Base-by-base conservation (phyloP, 495 filamentous ascomycete genomes). In the Penicillium argentinense region DNA sequence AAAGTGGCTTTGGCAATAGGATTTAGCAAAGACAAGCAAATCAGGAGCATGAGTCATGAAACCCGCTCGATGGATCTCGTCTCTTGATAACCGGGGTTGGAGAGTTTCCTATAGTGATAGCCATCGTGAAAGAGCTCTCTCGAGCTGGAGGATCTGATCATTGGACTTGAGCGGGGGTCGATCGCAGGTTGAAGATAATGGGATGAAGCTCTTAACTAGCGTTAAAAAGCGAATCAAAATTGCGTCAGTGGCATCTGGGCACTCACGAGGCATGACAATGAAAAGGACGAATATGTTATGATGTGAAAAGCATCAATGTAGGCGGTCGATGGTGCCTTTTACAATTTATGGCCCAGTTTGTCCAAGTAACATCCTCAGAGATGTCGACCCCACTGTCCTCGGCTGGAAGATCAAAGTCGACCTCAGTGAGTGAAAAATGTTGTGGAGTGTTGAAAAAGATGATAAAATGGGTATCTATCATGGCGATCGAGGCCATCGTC, bases 371-470 rank as follows among this genome's bases (percentile, higher is more conserved):
- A 13, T 7, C 4, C 23, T 56, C 53, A 3, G 42, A 24, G 23
- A 56, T 40, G 16, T 51, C 53, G 7, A 56, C 42, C 4, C 47
- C 53, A 9, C 17, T 37, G 11, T 56, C 53, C 24, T 51, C 53
- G 9, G 47, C 47, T n/a, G 53, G 53, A 11, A 56, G 53, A 37
- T 56, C 53, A 37, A 56, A 56, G 6, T 17, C 16, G 3, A 56
- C 43, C 22, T 56, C 53, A 3, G 47, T 25, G 5, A 22, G 23
- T 24, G 47, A 40, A n/a, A 56, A 33, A 9, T 43, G 21, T 1
- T 47, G 53, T 8, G 48, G 44, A 9, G 24, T 41, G 16, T 56
- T 56, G 34, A 56, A 52, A n/a, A 56, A 56, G 22, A 47, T 56
- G 14, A 52, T 52, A 37, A 44, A 51, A 19, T 56, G 44, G 17